Evolutionary conservation across 2,329 filamentous ascomycete genomes (phyloP).

Genomic region (Torrubiella hemipterigena): DNA sequence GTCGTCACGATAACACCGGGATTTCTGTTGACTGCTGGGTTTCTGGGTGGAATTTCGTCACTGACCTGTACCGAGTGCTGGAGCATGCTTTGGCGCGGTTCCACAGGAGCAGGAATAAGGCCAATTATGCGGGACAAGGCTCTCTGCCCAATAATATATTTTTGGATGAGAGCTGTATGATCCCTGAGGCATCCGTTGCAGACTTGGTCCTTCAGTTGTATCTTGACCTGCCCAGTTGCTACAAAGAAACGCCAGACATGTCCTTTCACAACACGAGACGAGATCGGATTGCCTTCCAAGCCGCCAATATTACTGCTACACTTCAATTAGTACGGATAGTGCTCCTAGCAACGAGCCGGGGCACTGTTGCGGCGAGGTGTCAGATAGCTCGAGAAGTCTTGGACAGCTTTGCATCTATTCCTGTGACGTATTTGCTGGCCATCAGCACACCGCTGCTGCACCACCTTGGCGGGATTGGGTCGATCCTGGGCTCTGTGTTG

Average conservation of each 20-base stretch:
- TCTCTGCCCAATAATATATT: conserved; percentile 12
- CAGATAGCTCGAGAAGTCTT: conserved; percentile 17
- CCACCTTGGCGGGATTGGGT: conserved; percentile 20
- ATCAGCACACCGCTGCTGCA: conserved; percentile 20
- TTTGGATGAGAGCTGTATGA: conserved; percentile 7
- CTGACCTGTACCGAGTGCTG: conserved; percentile 42
- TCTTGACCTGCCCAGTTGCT: conserved; percentile 13
- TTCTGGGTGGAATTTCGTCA: conserved; percentile 45
- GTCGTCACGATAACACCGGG: conserved; percentile 3
- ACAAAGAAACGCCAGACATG: conserved; percentile 14
- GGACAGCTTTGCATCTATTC: conserved; percentile 9
- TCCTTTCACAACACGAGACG: conserved; percentile 14
- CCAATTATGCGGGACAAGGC: conserved; percentile 5
- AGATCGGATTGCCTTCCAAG: conserved; percentile 21
- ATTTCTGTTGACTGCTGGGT: conserved; percentile 27
- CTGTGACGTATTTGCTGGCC: conserved; percentile 12
- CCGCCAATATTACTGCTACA: conserved; percentile 22
- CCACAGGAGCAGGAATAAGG: conserved; percentile 9
- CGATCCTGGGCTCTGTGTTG: conserved; percentile 16
- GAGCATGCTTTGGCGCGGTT: conserved; percentile 31
- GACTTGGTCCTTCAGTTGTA: conserved; percentile 14
- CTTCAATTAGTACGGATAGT: conserved; percentile 20
- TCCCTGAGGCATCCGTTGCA: conserved; percentile 10
- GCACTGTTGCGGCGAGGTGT: conserved; percentile 16
- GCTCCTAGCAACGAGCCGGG: conserved; percentile 14